A percentile compares a stretch with the other conserved stretches of the same genome.
phyloP scores from a whole-genome alignment of 2,329 filamentous ascomycete species.

The Thermoascus crustaceus region DNA sequence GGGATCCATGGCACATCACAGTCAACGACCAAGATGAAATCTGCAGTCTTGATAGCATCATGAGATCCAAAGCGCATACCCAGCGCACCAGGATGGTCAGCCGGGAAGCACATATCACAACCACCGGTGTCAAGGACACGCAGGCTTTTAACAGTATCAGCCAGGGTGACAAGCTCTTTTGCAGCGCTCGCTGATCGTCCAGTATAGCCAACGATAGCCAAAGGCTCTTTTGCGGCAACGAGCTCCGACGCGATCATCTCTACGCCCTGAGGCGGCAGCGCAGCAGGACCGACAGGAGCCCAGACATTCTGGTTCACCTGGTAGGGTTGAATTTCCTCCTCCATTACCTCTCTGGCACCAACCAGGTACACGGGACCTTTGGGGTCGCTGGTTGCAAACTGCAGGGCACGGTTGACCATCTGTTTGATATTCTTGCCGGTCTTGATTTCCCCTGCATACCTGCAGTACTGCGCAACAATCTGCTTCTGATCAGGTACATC shows the following conservation, averaged over 20 bases:
- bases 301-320: slow-evolving; percentile 60
- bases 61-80: slow-evolving; percentile 69
- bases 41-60: slow-evolving; percentile 64
- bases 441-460: slow-evolving; percentile 75
- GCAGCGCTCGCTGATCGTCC: slow-evolving; percentile 40
- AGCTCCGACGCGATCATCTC: slow-evolving; percentile 37
- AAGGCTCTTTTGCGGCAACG: slow-evolving; percentile 39
- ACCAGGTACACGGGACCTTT: slow-evolving; percentile 72
- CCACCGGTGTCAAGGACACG: slow-evolving; percentile 47
- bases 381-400: slow-evolving; percentile 70
- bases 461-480: slow-evolving; percentile 77
- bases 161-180: slow-evolving; percentile 38
- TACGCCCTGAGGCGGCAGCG: slow-evolving; percentile 43
- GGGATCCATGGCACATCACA: slow-evolving; percentile 92
- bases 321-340: slow-evolving; percentile 72
- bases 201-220: slow-evolving; percentile 45
- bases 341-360: slow-evolving; percentile 74
- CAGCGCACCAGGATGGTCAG: slow-evolving; percentile 48
- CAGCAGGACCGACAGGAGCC: slow-evolving; percentile 62
- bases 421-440: slow-evolving; percentile 81
- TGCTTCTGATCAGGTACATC: slow-evolving; percentile 74
- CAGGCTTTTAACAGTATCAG: slow-evolving; percentile 40
- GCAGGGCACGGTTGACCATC: slow-evolving; percentile 75
- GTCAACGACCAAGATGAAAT: slow-evolving; percentile 77
- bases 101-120: slow-evolving; percentile 45